Percentiles rank a stretch among this genome's conserved stretches.
Evolutionary conservation across 129 eudicot species (phyloP).

Genomic region (Artemisia annua): DNA sequence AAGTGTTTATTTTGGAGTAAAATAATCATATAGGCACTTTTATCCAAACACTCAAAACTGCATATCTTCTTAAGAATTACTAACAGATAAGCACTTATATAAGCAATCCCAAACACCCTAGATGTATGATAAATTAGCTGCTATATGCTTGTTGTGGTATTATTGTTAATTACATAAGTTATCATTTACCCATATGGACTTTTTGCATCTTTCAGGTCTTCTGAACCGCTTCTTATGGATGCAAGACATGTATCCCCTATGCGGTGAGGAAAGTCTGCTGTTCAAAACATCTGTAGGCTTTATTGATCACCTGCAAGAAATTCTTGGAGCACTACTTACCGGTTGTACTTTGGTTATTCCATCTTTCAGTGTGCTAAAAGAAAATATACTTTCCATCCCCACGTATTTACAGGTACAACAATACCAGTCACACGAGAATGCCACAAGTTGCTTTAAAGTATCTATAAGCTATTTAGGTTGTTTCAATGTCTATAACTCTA

Average conservation of each 20-base stretch:
- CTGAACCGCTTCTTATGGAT: conserved; percentile 84
- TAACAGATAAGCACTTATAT: too few species aligned
- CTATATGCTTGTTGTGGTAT: not conserved
- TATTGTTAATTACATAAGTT: conserved; percentile 5
- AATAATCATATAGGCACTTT: too few species aligned
- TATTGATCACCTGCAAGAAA: conserved; percentile 93
- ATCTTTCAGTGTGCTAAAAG: conserved; percentile 66
- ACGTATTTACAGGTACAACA: conserved; percentile 71
- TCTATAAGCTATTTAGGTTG: conserved; percentile 11
- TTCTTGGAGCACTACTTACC: conserved; percentile 72
- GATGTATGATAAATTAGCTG: not conserved
- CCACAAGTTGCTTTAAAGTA: not conserved
- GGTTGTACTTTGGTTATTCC: conserved; percentile 83
- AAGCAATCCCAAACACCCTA: too few species aligned
- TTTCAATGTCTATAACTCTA: too few species aligned
- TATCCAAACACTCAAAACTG: too few species aligned
- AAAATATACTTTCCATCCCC: conserved; percentile 47
- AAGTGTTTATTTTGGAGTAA: too few species aligned
- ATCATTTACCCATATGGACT: conserved; percentile 8
- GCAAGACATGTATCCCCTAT: conserved; percentile 78
- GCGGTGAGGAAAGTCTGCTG: conserved; percentile 61
- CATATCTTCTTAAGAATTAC: too few species aligned
- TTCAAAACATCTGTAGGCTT: conserved; percentile 90
- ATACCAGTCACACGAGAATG: not conserved
- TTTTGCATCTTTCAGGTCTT: conserved; percentile 59